Percentiles rank a stretch among this genome's conserved stretches.
These are phyloP conservation scores for Penicillium psychrofluorescens DNA, from an alignment of 495 filamentous ascomycete genomes.

Conservation along the genomic window DNA sequence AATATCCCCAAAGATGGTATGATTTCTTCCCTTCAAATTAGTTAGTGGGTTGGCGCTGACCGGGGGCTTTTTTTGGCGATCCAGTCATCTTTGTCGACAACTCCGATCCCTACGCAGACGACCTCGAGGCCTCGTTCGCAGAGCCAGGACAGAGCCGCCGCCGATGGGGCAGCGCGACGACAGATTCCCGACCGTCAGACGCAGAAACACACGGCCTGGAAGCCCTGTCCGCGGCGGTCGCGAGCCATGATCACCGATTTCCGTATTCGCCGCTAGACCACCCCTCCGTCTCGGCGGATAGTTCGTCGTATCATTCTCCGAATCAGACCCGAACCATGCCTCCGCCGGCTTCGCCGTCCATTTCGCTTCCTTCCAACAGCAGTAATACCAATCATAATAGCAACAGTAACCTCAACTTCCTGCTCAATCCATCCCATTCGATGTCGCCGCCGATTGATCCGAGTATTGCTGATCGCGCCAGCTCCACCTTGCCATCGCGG, in stretches of 20 bases:
- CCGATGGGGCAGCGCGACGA: constrained; percentile 25
- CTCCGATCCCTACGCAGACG: constrained; percentile 55
- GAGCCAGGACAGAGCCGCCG: constrained; percentile 15
- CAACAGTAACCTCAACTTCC: constrained; percentile 47
- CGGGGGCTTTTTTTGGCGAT: neutral
- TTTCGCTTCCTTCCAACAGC: constrained; percentile 29
- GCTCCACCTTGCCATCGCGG: constrained; percentile 22
- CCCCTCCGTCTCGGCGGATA: constrained; percentile 24
- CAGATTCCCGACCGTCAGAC: constrained; percentile 13
- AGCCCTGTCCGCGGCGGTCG: constrained; percentile 46
- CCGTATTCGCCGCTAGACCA: constrained; percentile 22
- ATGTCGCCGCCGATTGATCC: constrained; percentile 43
- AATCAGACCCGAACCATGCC: constrained; percentile 25
- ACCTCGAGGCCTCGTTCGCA: constrained; percentile 31
- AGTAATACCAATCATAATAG: constrained; percentile 42
- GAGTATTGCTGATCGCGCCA: constrained; percentile 27
- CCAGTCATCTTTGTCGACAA: constrained; percentile 60
- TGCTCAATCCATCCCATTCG: constrained; percentile 47
- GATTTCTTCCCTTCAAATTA: too few relatives aligned
- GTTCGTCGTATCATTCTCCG: constrained; percentile 27
- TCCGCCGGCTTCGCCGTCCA: constrained; percentile 28
- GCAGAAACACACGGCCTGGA: constrained; percentile 44
- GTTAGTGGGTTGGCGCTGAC: constrained; percentile 1
- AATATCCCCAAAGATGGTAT: constrained; percentile 53
- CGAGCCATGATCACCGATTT: constrained; percentile 40